Conservation (phyloP, 345 rosid genomes). For the Bruguiera sexangula region DNA sequence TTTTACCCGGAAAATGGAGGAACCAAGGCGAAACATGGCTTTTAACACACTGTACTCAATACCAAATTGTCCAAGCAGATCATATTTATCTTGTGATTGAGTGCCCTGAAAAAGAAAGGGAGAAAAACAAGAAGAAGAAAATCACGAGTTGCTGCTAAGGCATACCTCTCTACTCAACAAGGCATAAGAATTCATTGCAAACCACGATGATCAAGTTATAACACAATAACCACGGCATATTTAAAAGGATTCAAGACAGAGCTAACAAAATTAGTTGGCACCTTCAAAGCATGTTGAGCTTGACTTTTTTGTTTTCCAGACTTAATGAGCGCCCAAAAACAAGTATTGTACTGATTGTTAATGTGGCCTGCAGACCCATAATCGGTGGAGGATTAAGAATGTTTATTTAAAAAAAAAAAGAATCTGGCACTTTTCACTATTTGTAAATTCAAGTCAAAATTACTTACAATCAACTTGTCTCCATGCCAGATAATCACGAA, state of each 20-base stretch:
- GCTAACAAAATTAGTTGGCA: background rate
- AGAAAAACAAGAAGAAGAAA: background rate
- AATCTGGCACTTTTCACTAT: background rate
- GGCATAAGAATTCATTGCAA: too few relatives aligned
- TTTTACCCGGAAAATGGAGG: constrained; percentile 54
- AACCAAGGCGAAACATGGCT: constrained; percentile 67
- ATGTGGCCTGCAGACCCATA: constrained; percentile 67
- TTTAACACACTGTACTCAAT: constrained; percentile 61
- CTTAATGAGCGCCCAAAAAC: constrained; percentile 92
- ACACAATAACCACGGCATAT: background rate
- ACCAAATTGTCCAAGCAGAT: constrained; percentile 60
- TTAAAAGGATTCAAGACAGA: background rate
- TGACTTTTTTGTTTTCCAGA: constrained; percentile 72
- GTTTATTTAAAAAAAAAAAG: background rate
- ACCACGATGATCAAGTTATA: background rate
- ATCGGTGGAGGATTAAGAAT: background rate
- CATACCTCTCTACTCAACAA: background rate
- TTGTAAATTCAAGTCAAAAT: constrained; percentile 1
- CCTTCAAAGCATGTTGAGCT: constrained; percentile 76
- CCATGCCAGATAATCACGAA: constrained; percentile 84
- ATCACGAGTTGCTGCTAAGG: background rate
- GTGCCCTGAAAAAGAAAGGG: constrained; percentile 54
- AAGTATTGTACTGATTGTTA: constrained; percentile 90
- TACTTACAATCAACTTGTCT: constrained; percentile 97
- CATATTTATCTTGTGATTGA: constrained; percentile 72